Evolutionary conservation across 805 yeast species (phyloP).

Genomic region (Candida insectalens): DNA sequence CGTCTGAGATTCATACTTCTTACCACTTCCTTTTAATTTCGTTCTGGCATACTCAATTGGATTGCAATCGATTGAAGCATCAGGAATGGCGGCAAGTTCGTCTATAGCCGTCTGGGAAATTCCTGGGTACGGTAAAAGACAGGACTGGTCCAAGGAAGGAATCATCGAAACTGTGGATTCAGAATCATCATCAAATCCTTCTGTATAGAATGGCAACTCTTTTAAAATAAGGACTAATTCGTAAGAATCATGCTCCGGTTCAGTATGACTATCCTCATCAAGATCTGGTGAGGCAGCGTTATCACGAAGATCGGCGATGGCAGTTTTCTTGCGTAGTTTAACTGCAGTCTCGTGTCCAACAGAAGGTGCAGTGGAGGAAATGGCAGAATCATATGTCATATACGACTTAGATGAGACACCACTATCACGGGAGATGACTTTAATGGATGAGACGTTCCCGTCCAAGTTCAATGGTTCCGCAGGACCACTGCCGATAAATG

Average conservation of each 20-base stretch:
- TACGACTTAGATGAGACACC: conserved; percentile 30
- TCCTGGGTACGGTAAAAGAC: conserved; percentile 34
- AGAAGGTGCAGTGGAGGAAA: conserved; percentile 22
- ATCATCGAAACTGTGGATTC: conserved; percentile 20
- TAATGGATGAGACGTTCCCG: conserved; percentile 14
- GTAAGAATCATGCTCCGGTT: background rate
- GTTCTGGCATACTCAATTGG: conserved; percentile 67
- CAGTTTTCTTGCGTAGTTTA: conserved; percentile 37
- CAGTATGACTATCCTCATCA: background rate
- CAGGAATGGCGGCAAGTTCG: conserved; percentile 78
- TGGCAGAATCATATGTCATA: conserved; percentile 50
- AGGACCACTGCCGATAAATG: background rate
- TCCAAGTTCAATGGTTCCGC: background rate
- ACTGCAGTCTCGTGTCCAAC: conserved; percentile 2
- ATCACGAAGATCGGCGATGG: conserved; percentile 37
- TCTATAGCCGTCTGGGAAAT: conserved; percentile 51
- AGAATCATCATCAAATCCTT: conserved; percentile 3
- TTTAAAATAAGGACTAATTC: conserved; percentile 6
- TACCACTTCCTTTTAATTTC: conserved; percentile 64
- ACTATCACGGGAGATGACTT: conserved; percentile 26
- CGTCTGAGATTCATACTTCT: conserved; percentile 1
- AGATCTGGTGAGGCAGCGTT: background rate
- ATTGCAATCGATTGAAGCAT: conserved; percentile 57
- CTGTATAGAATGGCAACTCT: conserved; percentile 17
- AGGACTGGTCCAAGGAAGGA: conserved; percentile 22